Conservation (phyloP, 345 rosid species). For the Tarenaya hassleriana region DNA sequence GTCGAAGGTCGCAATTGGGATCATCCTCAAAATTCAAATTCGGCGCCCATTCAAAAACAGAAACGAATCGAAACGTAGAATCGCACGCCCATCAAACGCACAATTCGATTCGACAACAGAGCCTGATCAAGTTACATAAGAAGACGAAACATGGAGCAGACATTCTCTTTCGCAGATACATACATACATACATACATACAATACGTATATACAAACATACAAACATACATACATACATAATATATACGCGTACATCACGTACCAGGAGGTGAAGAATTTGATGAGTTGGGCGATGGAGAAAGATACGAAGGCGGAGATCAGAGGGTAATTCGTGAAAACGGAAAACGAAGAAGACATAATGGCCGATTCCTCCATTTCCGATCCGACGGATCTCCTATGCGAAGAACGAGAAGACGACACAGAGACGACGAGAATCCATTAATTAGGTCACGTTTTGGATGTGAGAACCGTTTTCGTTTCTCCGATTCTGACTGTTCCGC, state of each 20-base stretch:
- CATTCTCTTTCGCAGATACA: background rate
- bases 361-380: constrained; percentile 30
- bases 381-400: background rate
- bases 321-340: constrained; percentile 50
- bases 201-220: too few species aligned
- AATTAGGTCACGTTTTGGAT: too few species aligned
- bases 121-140: background rate
- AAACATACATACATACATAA: too few species aligned
- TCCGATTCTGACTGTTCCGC: too few species aligned
- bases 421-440: constrained; percentile 18
- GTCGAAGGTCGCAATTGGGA: too few species aligned
- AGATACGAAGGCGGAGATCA: constrained; percentile 48
- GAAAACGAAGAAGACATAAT: constrained; percentile 32
- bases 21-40: too few species aligned
- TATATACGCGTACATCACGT: constrained; percentile 1
- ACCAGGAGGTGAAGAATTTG: constrained; percentile 72
- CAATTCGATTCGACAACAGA: background rate
- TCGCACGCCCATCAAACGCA: too few species aligned
- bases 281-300: constrained; percentile 57
- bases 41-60: too few species aligned
- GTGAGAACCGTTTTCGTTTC: too few species aligned
- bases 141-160: constrained; percentile 1
- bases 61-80: too few species aligned
- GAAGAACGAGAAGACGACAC: constrained; percentile 10
- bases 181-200: too few species aligned